Conservation (phyloP, 2,329 filamentous ascomycete genomes). For the Venturia aucupariae region DNA sequence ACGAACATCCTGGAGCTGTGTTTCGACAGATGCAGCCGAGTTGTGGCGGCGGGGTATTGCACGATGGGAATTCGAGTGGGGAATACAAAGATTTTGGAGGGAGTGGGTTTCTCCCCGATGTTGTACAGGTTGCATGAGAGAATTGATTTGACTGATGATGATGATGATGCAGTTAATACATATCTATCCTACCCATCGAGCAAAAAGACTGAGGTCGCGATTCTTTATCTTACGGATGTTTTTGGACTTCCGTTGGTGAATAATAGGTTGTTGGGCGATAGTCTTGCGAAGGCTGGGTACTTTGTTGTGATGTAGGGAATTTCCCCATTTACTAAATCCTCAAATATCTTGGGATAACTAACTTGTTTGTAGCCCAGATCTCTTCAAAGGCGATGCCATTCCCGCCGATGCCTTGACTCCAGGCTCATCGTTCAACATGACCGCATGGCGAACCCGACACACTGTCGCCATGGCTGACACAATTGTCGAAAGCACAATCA, state of each 20-base stretch:
- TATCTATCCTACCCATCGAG: not conserved
- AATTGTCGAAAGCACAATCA: constrained; percentile 44
- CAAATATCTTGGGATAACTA: too few species aligned
- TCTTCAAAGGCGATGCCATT: constrained; percentile 20
- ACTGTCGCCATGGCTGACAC: constrained; percentile 35
- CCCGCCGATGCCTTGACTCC: constrained; percentile 14
- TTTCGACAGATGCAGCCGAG: not conserved
- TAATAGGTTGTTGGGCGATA: constrained; percentile 22
- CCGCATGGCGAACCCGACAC: constrained; percentile 37
- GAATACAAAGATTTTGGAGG: not conserved
- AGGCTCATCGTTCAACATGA: constrained; percentile 28
- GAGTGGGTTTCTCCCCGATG: not conserved
- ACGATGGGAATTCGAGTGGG: not conserved
- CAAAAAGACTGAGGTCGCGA: constrained; percentile 17
- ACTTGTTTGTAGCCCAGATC: constrained; percentile 20
- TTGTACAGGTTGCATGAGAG: not conserved
- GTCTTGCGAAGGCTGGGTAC: constrained; percentile 24
- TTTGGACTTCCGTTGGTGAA: constrained; percentile 24
- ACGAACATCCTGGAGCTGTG: not conserved
- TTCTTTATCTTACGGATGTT: constrained; percentile 27
- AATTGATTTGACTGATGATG: not conserved
- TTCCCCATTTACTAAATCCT: not conserved
- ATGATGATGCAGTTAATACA: not conserved
- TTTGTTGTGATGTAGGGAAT: constrained; percentile 26
- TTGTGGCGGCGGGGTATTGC: not conserved